These are phyloP conservation scores for Sutorius australiensis DNA, from an alignment of 768 basidiomycete genomes.

Conservation along the genomic window DNA sequence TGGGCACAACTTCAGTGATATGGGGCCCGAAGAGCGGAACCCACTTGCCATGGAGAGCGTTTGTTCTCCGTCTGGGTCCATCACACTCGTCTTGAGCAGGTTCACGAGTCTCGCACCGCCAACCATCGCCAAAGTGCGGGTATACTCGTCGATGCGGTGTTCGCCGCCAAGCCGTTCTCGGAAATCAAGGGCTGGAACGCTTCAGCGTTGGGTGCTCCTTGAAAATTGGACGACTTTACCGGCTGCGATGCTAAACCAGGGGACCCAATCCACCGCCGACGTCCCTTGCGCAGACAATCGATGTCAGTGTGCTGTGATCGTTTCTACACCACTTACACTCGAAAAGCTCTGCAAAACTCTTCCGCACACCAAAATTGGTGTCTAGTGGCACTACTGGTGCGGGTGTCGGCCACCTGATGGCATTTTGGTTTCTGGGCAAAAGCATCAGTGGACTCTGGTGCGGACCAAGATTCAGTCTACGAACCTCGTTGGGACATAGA, in stretches of 20 bases:
- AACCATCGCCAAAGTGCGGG: neutral
- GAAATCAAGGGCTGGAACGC: neutral
- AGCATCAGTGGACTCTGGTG: neutral
- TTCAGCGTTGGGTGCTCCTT: neutral
- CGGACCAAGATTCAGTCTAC: neutral
- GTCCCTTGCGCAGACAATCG: neutral
- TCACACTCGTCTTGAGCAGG: neutral
- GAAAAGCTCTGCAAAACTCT: neutral
- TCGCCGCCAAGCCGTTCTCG: too few relatives aligned
- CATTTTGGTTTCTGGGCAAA: neutral
- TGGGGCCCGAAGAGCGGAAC: neutral
- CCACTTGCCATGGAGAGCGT: neutral
- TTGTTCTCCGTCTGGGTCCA: neutral
- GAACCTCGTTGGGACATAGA: neutral
- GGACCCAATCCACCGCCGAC: neutral
- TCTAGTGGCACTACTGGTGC: neutral
- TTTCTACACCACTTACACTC: neutral
- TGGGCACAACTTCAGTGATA: neutral
- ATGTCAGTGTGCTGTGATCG: neutral
- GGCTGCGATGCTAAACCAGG: neutral
- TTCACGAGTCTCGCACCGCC: neutral
- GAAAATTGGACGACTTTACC: neutral
- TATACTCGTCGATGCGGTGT: neutral
- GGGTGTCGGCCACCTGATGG: neutral
- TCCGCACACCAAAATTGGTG: neutral